Evolutionary conservation across 2,329 filamentous ascomycete species (phyloP), one percentile per base, ranked within the genome.

Genomic region (Fusarium clavum): DNA sequence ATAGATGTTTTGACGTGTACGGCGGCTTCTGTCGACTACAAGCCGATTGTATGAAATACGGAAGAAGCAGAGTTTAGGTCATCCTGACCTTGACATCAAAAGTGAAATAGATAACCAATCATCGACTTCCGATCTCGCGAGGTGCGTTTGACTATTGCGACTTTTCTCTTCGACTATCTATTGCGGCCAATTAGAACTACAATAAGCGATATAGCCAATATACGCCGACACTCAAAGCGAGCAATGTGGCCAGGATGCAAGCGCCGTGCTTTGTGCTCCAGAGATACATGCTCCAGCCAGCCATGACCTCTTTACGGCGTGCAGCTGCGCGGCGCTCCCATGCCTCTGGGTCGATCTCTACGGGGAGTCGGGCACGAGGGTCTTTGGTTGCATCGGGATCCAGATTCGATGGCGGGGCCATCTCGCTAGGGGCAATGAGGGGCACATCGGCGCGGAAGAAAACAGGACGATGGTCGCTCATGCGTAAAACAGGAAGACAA

Each of bases 391-490:
- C 70, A 25, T 65, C 67, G 40, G 61, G 52, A 24, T 69, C 62
- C 41, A 66, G 40, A 27, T 63, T 62, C n/a, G 69, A 61, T 16
- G 80, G 75, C 5, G 82, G 81, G 6, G 73, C 66, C 40, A 88
- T 78, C 45, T 81, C 79, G 12, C 77, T 75, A 4, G 79, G 79
- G 13, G 79, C 73, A 49, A 88, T 71, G 8, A 93, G 81, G 2
- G 93, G 91, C 18, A 98, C 85, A 0, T 83, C 82, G 10, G 90
- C 84, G 6, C 91, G 88, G 25, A 97, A 83, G 49, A 89, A 92
- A 5, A 98, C 96, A 9, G 94, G 87, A 30, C 93, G 89, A 80
- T 99, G 96, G 78, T 99, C 96, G 57, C 93, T 96, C 11, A 91
- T 92, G n/a, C 88, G 85, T 66, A 97, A 87, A 3, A 97, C 82